These are phyloP conservation scores for Lentinula guzmanii DNA, from an alignment of 768 basidiomycete genomes.

Conservation along the genomic window DNA sequence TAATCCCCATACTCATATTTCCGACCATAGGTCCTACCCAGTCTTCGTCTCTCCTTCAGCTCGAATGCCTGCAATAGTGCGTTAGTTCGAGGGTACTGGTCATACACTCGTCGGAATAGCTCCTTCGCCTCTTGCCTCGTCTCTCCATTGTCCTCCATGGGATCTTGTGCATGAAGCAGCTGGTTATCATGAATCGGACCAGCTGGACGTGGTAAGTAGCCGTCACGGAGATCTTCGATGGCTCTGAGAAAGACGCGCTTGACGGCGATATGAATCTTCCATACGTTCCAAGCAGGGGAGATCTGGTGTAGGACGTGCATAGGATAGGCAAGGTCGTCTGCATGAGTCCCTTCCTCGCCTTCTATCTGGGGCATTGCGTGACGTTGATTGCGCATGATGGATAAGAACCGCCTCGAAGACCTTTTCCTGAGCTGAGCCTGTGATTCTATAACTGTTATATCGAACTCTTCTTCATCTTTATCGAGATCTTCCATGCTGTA, in stretches of 20 bases:
- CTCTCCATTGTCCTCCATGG: slow-evolving; percentile 17
- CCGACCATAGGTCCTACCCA: background rate
- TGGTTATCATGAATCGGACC: slow-evolving; percentile 15
- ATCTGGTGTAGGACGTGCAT: slow-evolving; percentile 58
- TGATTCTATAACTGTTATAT: background rate
- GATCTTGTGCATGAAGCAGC: slow-evolving; percentile 15
- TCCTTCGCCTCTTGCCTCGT: slow-evolving; percentile 25
- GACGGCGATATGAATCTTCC: slow-evolving; percentile 55
- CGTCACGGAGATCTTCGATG: slow-evolving; percentile 42
- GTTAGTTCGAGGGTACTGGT: slow-evolving; percentile 44
- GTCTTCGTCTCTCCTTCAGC: background rate
- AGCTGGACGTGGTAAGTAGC: slow-evolving; percentile 41
- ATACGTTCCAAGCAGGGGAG: slow-evolving; percentile 57
- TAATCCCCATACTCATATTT: background rate
- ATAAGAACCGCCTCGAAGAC: background rate
- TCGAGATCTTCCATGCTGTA: slow-evolving; percentile 14
- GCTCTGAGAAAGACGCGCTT: slow-evolving; percentile 41
- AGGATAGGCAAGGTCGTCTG: slow-evolving; percentile 49
- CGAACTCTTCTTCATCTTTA: background rate
- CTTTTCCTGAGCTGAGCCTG: background rate
- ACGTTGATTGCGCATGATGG: slow-evolving; percentile 11
- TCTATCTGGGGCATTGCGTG: slow-evolving; percentile 7
- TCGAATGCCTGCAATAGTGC: slow-evolving; percentile 15
- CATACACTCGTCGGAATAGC: slow-evolving; percentile 40
- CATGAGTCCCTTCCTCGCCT: slow-evolving; percentile 9